phyloP scores from a whole-genome alignment of 2,329 filamentous ascomycete genomes.

The Colletotrichum melonis region DNA sequence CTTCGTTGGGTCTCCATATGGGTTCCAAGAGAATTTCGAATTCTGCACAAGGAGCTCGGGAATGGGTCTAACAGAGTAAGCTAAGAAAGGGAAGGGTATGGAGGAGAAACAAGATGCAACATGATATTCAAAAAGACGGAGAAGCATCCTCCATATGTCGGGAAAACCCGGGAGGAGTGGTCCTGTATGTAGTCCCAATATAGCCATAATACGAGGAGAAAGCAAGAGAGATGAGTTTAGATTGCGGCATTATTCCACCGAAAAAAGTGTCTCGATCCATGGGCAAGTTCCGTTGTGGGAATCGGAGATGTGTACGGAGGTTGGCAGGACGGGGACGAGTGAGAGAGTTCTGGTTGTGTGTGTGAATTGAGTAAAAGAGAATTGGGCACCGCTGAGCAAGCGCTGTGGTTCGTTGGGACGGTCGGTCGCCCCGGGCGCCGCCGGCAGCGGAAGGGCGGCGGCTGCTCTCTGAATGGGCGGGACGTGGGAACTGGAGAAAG shows the following conservation, averaged over 20 bases:
- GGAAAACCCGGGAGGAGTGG: constrained; percentile 20
- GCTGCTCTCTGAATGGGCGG: too few species aligned
- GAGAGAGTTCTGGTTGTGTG: constrained; percentile 7
- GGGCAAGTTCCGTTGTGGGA: constrained; percentile 34
- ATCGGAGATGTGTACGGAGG: background rate
- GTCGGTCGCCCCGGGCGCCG: background rate
- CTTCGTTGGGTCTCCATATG: background rate
- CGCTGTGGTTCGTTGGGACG: constrained; percentile 10
- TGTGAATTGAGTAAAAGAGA: constrained; percentile 31
- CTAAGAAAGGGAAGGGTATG: background rate
- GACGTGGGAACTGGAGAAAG: background rate
- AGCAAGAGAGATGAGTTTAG: constrained; percentile 2
- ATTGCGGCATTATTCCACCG: constrained; percentile 28
- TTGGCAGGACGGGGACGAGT: background rate
- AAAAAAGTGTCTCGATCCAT: background rate
- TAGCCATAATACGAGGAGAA: constrained; percentile 22
- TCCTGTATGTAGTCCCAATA: constrained; percentile 18
- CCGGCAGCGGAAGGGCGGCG: constrained; percentile 12
- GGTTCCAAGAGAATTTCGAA: background rate
- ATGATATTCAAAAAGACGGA: background rate
- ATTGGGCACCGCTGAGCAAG: background rate
- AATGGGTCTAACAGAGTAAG: background rate
- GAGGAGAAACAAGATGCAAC: background rate
- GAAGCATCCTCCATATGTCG: constrained; percentile 9
- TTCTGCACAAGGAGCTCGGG: background rate